A percentile compares a stretch with the other conserved stretches of the same genome.
These are phyloP conservation scores for Neophaeococcomyces aloes DNA, from an alignment of 2,329 filamentous ascomycete genomes.

Conservation along the genomic window DNA sequence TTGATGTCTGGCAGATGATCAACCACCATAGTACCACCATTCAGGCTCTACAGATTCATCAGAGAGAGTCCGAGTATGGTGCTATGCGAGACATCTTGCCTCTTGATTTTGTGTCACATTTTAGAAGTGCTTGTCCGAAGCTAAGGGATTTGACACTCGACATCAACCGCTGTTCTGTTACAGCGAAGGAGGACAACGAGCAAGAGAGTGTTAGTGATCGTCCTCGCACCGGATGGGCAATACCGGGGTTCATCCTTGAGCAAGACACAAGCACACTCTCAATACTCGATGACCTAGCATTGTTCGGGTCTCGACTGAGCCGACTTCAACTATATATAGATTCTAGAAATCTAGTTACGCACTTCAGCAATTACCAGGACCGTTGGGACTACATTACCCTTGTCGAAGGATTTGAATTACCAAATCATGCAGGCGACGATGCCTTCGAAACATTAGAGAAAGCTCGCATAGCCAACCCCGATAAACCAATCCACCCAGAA, in stretches of 20 bases:
- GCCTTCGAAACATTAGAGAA: too few relatives aligned
- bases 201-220: too few relatives aligned
- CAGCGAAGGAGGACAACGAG: too few relatives aligned
- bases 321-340: too few relatives aligned
- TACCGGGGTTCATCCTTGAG: too few relatives aligned
- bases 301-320: too few relatives aligned
- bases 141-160: conserved; percentile 8
- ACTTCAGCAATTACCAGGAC: too few relatives aligned
- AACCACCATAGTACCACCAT: conserved; percentile 8
- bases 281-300: too few relatives aligned
- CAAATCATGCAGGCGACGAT: too few relatives aligned
- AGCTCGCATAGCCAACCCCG: background rate
- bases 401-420: background rate
- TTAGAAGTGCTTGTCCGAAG: conserved; percentile 3
- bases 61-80: background rate
- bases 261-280: too few relatives aligned
- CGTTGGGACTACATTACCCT: background rate
- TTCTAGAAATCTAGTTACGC: too few relatives aligned
- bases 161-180: background rate
- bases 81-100: background rate
- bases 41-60: conserved; percentile 7
- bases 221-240: too few relatives aligned
- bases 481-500: background rate
- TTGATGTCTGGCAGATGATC: conserved; percentile 2
- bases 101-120: background rate